phyloP scores from a whole-genome alignment of 148 eudicot species.

The Fagopyrum tataricum region DNA sequence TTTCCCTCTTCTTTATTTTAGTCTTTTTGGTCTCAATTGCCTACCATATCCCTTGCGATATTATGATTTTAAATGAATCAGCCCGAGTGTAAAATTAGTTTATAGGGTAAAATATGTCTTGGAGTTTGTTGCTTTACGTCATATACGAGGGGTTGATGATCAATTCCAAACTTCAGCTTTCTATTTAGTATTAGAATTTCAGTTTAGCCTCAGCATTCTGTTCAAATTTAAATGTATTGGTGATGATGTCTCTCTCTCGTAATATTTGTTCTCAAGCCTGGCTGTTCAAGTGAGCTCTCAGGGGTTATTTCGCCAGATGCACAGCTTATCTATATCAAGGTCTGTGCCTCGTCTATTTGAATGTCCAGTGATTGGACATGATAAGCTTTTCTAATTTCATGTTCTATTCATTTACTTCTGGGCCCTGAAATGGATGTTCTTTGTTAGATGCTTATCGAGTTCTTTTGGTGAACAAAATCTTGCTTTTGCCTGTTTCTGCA shows the following conservation, averaged over 20 bases:
- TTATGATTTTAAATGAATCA: background rate
- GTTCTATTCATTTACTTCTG: background rate
- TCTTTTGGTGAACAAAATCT: background rate
- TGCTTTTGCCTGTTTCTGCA: constrained; percentile 31
- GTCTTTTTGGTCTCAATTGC: background rate
- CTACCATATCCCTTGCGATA: background rate
- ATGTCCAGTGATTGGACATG: background rate
- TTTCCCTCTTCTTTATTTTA: background rate
- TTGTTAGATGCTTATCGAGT: background rate
- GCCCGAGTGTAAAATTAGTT: background rate
- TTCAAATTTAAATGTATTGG: constrained; percentile 4
- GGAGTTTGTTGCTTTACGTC: background rate
- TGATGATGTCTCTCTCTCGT: constrained; percentile 3
- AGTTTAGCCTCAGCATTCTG: background rate
- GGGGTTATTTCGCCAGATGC: constrained; percentile 59
- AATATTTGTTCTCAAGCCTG: constrained; percentile 57
- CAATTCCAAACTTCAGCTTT: background rate
- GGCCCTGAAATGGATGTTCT: background rate
- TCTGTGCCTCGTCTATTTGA: constrained; percentile 14
- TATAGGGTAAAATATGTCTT: background rate
- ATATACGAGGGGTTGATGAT: background rate
- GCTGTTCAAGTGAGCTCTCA: constrained; percentile 82
- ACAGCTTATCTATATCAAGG: constrained; percentile 83
- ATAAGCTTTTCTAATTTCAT: background rate
- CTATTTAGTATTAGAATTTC: background rate